Evolutionary conservation across 176 grass and related monocot species (phyloP).

Genomic region (Areca catechu): DNA sequence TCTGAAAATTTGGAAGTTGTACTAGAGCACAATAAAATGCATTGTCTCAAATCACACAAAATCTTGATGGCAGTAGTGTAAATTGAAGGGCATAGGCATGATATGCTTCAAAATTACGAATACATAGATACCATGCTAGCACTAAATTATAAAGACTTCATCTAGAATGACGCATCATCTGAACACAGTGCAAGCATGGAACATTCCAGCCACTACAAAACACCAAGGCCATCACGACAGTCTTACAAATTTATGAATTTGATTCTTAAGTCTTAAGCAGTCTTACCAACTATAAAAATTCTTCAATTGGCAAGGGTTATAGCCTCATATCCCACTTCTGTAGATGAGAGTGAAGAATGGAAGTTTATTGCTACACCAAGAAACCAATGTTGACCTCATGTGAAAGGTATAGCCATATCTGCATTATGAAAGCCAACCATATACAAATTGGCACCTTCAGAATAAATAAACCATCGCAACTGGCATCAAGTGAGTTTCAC

Average conservation of each 20-base stretch:
- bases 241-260: constrained; percentile 13
- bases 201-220: constrained; percentile 1
- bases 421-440: constrained; percentile 34
- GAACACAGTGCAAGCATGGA: not conserved
- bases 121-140: not conserved
- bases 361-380: constrained; percentile 16
- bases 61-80: no score
- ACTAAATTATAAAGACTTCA: not conserved
- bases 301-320: constrained; percentile 17
- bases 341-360: constrained; percentile 19
- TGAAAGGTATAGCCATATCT: constrained; percentile 18
- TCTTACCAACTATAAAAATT: constrained; percentile 23
- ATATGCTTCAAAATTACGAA: not conserved
- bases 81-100: no score
- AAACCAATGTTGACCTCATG: constrained; percentile 21
- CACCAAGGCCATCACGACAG: constrained; percentile 3
- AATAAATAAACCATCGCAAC: constrained; percentile 21
- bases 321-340: constrained; percentile 14
- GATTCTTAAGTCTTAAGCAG: constrained; percentile 13
- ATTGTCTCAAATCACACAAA: no score
- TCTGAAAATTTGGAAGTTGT: no score
- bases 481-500: constrained; percentile 10
- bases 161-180: constrained; percentile 4
- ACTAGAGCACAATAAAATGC: no score
- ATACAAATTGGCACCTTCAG: constrained; percentile 22